These are phyloP conservation scores for Zanthoxylum bungeanum DNA, from an alignment of 345 rosid species.

Conservation along the genomic window DNA sequence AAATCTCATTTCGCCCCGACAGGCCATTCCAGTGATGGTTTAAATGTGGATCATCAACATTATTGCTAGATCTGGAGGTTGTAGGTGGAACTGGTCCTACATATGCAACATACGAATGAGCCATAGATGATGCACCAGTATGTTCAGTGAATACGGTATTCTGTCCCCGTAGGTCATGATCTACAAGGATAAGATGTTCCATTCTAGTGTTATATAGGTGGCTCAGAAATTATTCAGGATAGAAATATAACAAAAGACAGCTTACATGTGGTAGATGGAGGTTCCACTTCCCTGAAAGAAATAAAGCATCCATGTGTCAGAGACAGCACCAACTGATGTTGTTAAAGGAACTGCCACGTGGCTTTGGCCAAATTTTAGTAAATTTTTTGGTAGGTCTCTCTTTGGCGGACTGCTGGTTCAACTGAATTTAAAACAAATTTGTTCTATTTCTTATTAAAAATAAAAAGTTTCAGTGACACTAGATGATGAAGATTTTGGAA, in stretches of 20 bases:
- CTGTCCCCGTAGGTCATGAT: slow-evolving; percentile 49
- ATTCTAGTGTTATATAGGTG: slow-evolving; percentile 9
- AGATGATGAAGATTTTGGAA: background rate
- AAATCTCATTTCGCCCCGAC: slow-evolving; percentile 39
- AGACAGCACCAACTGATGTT: slow-evolving; percentile 2
- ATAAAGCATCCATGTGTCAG: slow-evolving; percentile 24
- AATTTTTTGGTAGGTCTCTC: background rate
- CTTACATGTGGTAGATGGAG: slow-evolving; percentile 65
- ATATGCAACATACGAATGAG: slow-evolving; percentile 56
- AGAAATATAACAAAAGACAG: background rate
- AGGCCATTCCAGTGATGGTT: slow-evolving; percentile 53
- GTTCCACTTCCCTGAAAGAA: slow-evolving; percentile 62
- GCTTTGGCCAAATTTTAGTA: background rate
- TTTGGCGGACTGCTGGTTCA: background rate
- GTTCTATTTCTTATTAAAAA: background rate
- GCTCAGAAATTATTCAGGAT: slow-evolving; percentile 12
- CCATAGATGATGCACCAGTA: slow-evolving; percentile 37
- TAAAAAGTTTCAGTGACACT: background rate
- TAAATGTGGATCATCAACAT: slow-evolving; percentile 34
- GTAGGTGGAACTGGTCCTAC: slow-evolving; percentile 44
- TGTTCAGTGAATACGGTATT: slow-evolving; percentile 43
- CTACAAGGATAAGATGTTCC: slow-evolving; percentile 32
- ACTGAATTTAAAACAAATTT: background rate
- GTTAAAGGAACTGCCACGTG: slow-evolving; percentile 6
- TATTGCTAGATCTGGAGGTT: slow-evolving; percentile 39